Percentiles rank a stretch among this genome's conserved stretches.
These are phyloP conservation scores for Fusarium anguioides DNA, from an alignment of 2,329 filamentous ascomycete species.

Conservation along the genomic window DNA sequence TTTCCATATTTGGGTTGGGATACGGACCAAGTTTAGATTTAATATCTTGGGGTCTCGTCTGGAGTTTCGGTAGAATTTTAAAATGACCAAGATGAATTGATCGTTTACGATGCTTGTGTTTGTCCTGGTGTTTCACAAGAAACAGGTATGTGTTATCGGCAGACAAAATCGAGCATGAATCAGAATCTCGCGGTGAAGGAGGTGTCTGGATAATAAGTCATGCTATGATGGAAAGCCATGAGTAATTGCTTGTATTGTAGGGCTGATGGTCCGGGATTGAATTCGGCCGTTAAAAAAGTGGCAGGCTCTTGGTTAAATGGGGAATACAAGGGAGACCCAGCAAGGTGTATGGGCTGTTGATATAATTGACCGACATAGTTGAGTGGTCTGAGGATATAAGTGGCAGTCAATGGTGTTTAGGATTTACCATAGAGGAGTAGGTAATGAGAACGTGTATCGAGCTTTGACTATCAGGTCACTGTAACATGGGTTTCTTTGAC, in stretches of 20 bases:
- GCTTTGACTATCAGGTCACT: constrained; percentile 9
- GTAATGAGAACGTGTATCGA: constrained; percentile 4
- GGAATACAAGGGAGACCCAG: background rate
- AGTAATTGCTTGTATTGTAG: background rate
- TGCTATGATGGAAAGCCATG: background rate
- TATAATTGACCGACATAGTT: constrained; percentile 22
- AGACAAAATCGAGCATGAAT: background rate
- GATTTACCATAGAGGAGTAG: background rate
- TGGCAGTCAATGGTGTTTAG: constrained; percentile 14
- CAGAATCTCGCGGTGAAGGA: no score
- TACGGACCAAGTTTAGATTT: constrained; percentile 6
- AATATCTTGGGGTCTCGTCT: constrained; percentile 19
- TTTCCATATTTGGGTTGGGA: background rate
- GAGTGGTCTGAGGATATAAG: constrained; percentile 12
- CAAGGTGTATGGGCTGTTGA: background rate
- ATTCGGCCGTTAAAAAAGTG: background rate
- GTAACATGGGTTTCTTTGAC: constrained; percentile 14
- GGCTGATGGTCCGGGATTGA: constrained; percentile 5
- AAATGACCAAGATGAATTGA: background rate
- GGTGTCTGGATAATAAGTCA: background rate
- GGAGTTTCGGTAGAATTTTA: constrained; percentile 20
- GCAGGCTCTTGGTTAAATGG: background rate
- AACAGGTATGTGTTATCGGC: no score
- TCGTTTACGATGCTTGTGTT: background rate
- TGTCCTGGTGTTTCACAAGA: background rate